Evolutionary conservation across 305 asterid genomes (phyloP).

Genomic region (Plantago coronopus): DNA sequence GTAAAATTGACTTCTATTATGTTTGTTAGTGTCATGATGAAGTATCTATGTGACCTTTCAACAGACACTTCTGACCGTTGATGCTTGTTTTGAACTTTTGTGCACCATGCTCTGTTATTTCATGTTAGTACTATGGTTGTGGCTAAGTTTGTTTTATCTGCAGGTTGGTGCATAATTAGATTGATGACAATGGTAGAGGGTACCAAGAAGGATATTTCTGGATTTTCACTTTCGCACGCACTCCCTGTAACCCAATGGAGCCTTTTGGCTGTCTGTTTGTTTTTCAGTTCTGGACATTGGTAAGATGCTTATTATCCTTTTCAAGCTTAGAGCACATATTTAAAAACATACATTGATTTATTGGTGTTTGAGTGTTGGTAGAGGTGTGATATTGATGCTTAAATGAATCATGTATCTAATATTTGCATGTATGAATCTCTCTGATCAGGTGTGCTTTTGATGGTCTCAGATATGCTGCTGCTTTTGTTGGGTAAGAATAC

Average conservation of each 20-base stretch:
- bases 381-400: neutral
- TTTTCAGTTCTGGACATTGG: conserved; percentile 97
- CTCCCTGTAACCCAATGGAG: conserved; percentile 79
- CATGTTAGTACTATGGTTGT: conserved; percentile 17
- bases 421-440: neutral
- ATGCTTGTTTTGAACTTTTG: conserved; percentile 3
- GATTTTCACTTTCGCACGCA: conserved; percentile 47
- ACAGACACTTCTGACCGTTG: neutral
- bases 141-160: conserved; percentile 14
- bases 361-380: too few species aligned
- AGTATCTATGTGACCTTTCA: neutral
- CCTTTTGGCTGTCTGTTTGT: conserved; percentile 73
- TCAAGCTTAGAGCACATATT: conserved; percentile 12
- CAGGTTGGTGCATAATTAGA: conserved; percentile 80
- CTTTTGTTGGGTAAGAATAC: conserved; percentile 78
- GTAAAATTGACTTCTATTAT: neutral
- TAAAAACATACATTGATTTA: neutral
- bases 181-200: conserved; percentile 38
- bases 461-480: conserved; percentile 94
- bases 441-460: conserved; percentile 87
- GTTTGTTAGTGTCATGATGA: neutral
- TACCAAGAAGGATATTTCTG: conserved; percentile 27
- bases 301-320: conserved; percentile 29
- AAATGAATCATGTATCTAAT: neutral
- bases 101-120: conserved; percentile 9